Evolutionary conservation across 257 asterid genomes (phyloP), one percentile per base, ranked within the genome.

Genomic region (Nicotiana tabacum): DNA sequence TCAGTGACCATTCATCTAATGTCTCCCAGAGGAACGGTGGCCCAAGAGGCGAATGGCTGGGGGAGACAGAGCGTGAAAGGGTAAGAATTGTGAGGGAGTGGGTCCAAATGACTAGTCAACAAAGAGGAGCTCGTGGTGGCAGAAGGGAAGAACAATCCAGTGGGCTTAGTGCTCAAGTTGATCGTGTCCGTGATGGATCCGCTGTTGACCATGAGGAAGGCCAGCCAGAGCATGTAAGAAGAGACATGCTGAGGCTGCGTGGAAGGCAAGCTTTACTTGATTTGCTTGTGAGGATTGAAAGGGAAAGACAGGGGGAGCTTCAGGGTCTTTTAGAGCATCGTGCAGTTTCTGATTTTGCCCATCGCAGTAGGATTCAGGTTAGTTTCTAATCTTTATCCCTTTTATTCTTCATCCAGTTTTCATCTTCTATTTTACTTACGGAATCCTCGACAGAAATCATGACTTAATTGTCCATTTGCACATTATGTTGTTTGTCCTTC

Each of bases 51-150:
- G 98, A 96, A 86, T 94, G 92, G 97, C 93, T 94, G 29, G 99
- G 98, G 82, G 99, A 96, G 89, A 94, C 92, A 60, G 98, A 96
- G 86, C 95, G 99, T 65, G 99, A 92, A 90, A 90, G 99, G 88
- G 98, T 96, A 74, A 94, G 98, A 85, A 85, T 91, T 68, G 99
- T 92, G 84, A 92, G 99, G 90, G 96, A 93, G 87, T 90, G 92
- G 98, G 95, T 96, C 94, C 98, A 94, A 76, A 96, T 88, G 96
- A 90, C 97, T 62, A 94, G 98, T 85, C 99, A 94, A 86, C 97
- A 91, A 83, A 93, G 98, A 87, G 97, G 97, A 60, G 67, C 93
- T 46, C 89, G 91, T 32, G 84, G 88, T 82, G 86, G 89, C 48
- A 87, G 83, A 30, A 89, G 93, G 91, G 97, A 90, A 84, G 93